Percentiles rank a stretch among this genome's conserved stretches.
These are phyloP conservation scores for Stentor roeselii DNA, from an alignment of 73 alveolate species.

Conservation along the genomic window DNA sequence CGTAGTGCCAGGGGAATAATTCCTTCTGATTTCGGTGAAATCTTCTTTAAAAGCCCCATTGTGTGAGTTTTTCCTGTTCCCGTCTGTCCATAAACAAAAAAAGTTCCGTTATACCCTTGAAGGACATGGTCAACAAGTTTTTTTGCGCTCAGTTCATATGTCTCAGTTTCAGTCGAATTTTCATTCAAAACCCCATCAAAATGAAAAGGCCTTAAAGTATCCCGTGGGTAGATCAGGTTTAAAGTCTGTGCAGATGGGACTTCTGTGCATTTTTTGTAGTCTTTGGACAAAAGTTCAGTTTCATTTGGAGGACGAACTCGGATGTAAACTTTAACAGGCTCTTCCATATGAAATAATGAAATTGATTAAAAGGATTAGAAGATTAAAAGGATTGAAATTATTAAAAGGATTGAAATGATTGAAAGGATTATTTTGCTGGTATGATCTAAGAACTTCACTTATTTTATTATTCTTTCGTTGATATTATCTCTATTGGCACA, in stretches of 20 bases:
- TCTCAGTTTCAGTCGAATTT: slow-evolving; percentile 53
- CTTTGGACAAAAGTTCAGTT: slow-evolving; percentile 25
- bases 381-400: too few species aligned
- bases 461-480: too few species aligned
- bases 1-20: slow-evolving; percentile 20
- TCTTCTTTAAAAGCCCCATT: slow-evolving; percentile 38
- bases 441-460: too few species aligned
- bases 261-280: background rate
- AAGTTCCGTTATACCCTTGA: slow-evolving; percentile 62
- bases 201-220: slow-evolving; percentile 28
- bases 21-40: slow-evolving; percentile 20
- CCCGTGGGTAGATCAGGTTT: slow-evolving; percentile 2
- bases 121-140: slow-evolving; percentile 43
- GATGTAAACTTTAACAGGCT: slow-evolving; percentile 72
- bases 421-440: too few species aligned
- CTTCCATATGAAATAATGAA: too few species aligned
- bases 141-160: slow-evolving; percentile 43
- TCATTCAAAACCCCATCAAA: slow-evolving; percentile 67
- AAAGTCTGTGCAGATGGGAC: background rate
- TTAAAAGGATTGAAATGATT: too few species aligned
- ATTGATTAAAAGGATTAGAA: too few species aligned
- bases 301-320: slow-evolving; percentile 78
- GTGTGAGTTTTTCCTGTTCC: slow-evolving; percentile 76
- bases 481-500: too few species aligned
- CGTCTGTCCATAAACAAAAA: slow-evolving; percentile 65